Percentiles rank a stretch among this genome's conserved stretches.
Evolutionary conservation across 179 eudicot species (phyloP).

Genomic region (Monotropa hypopitys): DNA sequence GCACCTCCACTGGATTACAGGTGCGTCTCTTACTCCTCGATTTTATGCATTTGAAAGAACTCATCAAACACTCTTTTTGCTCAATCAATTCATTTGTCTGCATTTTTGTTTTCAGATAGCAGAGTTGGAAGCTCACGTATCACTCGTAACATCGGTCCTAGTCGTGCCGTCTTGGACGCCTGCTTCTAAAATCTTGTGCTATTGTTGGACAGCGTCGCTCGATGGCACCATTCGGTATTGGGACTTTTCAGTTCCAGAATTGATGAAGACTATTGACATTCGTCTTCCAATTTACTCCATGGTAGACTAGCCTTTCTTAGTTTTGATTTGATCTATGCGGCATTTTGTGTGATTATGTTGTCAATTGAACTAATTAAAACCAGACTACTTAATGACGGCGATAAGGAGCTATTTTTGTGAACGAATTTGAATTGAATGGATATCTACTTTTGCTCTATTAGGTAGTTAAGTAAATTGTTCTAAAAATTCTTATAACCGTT

Average conservation of each 20-base stretch:
- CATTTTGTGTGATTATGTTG: background rate
- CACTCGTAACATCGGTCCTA: slow-evolving; percentile 56
- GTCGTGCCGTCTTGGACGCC: slow-evolving; percentile 45
- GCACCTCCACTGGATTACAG: slow-evolving; percentile 69
- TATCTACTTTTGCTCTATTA: background rate
- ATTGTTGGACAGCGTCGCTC: slow-evolving; percentile 81
- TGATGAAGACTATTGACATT: slow-evolving; percentile 55
- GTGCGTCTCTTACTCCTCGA: slow-evolving; percentile 16
- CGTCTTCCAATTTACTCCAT: slow-evolving; percentile 52
- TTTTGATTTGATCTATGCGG: background rate
- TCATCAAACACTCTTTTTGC: background rate
- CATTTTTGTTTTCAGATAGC: slow-evolving; percentile 27
- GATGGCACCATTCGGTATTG: slow-evolving; percentile 83
- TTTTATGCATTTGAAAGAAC: background rate
- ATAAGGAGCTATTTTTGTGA: background rate
- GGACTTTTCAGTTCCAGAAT: slow-evolving; percentile 57
- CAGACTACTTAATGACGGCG: background rate
- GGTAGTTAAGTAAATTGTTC: background rate
- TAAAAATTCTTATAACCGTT: background rate
- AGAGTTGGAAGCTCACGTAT: slow-evolving; percentile 73
- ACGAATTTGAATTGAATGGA: background rate
- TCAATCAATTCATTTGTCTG: background rate
- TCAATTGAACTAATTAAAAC: background rate
- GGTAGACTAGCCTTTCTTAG: slow-evolving; percentile 24
- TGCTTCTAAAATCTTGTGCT: slow-evolving; percentile 41